Conservation (phyloP, 495 filamentous ascomycete genomes). For the Xylaria nigripes region DNA sequence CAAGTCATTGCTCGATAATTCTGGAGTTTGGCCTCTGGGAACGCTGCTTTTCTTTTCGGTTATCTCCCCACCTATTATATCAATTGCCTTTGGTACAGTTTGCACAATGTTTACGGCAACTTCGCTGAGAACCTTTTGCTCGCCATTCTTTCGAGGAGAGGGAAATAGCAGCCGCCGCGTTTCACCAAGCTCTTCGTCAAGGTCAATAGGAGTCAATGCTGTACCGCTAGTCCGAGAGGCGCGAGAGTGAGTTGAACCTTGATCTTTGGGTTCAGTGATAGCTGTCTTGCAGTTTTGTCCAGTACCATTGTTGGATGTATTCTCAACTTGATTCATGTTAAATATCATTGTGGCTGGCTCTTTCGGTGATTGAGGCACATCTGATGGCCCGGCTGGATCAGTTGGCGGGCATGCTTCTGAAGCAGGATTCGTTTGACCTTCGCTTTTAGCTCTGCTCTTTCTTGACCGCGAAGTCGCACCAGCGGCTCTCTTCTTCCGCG, state of each 20-base stretch:
- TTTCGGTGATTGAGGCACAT: conserved; percentile 17
- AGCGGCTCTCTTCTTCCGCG: conserved; percentile 38
- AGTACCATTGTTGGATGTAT: conserved; percentile 23
- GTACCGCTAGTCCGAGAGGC: conserved; percentile 48
- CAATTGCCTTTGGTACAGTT: conserved; percentile 25
- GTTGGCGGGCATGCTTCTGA: conserved; percentile 45
- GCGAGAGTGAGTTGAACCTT: conserved; percentile 21
- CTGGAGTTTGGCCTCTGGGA: conserved; percentile 12
- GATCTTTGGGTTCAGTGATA: conserved; percentile 23
- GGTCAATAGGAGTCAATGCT: conserved; percentile 53
- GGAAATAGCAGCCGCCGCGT: conserved; percentile 77
- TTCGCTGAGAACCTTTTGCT: conserved; percentile 51
- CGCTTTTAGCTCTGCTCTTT: conserved; percentile 35
- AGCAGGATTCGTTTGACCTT: conserved; percentile 31
- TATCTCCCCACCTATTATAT: conserved; percentile 20
- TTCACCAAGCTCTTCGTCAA: conserved; percentile 55
- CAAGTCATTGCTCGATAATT: conserved; percentile 39
- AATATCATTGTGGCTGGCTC: conserved; percentile 12
- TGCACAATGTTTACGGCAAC: conserved; percentile 51
- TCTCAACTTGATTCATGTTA: conserved; percentile 19
- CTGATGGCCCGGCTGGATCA: conserved; percentile 35
- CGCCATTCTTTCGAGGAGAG: conserved; percentile 52
- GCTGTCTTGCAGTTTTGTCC: conserved; percentile 20
- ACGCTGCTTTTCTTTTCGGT: conserved; percentile 35
- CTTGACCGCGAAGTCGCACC: conserved; percentile 34